Evolutionary conservation across 306 rosid genomes (phyloP).

Genomic region (Amphicarpaea edgeworthii): DNA sequence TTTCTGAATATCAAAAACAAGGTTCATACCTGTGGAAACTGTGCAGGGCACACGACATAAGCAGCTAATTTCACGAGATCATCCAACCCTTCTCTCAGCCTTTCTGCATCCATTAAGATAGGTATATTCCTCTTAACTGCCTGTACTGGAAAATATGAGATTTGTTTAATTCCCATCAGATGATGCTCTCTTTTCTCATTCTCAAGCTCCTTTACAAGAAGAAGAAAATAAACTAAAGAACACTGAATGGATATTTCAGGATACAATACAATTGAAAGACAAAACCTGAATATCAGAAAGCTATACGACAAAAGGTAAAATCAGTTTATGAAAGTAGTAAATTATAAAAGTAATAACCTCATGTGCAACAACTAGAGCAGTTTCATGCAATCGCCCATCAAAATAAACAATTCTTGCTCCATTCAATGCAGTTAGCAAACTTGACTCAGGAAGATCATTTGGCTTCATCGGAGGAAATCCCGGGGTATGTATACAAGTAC

Average conservation of each 20-base stretch:
- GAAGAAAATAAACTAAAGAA: slow-evolving; percentile 27
- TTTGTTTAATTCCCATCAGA: slow-evolving; percentile 47
- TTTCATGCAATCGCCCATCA: slow-evolving; percentile 79
- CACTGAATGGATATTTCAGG: slow-evolving; percentile 12
- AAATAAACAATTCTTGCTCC: slow-evolving; percentile 77
- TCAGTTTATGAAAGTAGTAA: slow-evolving; percentile 30
- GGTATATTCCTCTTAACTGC: slow-evolving; percentile 76
- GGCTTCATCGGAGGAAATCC: slow-evolving; percentile 88
- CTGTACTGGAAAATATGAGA: slow-evolving; percentile 59
- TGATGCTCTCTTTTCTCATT: slow-evolving; percentile 33
- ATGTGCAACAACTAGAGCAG: slow-evolving; percentile 80
- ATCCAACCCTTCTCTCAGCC: slow-evolving; percentile 85
- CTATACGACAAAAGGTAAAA: background rate
- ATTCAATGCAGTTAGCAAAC: slow-evolving; percentile 68
- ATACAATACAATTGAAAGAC: slow-evolving; percentile 6
- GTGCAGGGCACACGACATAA: slow-evolving; percentile 75
- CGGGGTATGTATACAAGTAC: slow-evolving; percentile 86
- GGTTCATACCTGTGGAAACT: slow-evolving; percentile 82
- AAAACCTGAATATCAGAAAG: slow-evolving; percentile 21
- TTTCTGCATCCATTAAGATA: slow-evolving; percentile 85
- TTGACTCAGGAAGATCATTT: slow-evolving; percentile 66
- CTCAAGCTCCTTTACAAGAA: slow-evolving; percentile 7
- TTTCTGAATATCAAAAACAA: slow-evolving; percentile 4
- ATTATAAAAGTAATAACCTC: slow-evolving; percentile 62
- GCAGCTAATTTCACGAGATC: slow-evolving; percentile 69